Evolutionary conservation across 768 basidiomycete species (phyloP).

Genomic region (Tricholoma flavovirens): DNA sequence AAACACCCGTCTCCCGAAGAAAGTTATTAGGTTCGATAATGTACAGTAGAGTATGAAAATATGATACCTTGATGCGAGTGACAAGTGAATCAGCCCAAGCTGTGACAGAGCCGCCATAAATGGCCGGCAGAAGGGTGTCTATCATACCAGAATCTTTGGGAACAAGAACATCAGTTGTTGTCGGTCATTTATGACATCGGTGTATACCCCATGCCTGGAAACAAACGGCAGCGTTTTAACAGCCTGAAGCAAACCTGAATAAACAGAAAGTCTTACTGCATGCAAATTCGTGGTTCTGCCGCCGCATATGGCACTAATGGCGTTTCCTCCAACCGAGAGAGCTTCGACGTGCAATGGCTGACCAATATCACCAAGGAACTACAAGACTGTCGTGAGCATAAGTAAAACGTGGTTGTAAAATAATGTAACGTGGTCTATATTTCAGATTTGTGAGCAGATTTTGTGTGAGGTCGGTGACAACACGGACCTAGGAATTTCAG

Average conservation of each 20-base stretch:
- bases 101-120: conserved; percentile 15
- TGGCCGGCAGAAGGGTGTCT: conserved; percentile 27
- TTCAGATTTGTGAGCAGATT: not conserved
- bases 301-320: conserved; percentile 33
- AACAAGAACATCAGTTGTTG: not conserved
- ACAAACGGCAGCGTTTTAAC: not conserved
- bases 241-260: not conserved
- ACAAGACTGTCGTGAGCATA: not conserved
- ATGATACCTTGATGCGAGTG: conserved; percentile 33
- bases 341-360: conserved; percentile 48
- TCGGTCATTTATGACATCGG: not conserved
- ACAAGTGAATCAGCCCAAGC: conserved; percentile 35
- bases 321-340: conserved; percentile 37
- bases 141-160: conserved; percentile 35
- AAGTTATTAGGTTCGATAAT: not conserved
- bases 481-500: conserved; percentile 44
- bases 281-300: conserved; percentile 40
- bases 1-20: conserved; percentile 26
- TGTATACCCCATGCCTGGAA: conserved; percentile 31
- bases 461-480: not conserved
- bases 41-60: not conserved
- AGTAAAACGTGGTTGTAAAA: not conserved
- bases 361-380: conserved; percentile 46
- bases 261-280: conserved; percentile 21
- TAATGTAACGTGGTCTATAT: conserved; percentile 27